Evolutionary conservation across 306 rosid species (phyloP), one percentile per base, ranked within the genome.

Genomic region (Argentina anserina): DNA sequence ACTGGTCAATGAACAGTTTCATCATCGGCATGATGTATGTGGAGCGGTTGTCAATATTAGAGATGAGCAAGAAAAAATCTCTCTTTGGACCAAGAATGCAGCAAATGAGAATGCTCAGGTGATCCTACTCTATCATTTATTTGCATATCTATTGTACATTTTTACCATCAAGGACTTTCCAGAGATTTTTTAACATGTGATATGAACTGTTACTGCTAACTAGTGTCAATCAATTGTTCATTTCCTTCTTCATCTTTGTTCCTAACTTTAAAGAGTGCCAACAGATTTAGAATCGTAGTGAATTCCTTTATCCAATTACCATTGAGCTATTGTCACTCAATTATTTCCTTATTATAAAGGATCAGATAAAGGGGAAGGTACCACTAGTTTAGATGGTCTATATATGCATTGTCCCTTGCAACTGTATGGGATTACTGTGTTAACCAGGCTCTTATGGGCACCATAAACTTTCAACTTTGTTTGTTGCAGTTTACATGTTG

Each of bases 391-490:
- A 1, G 42, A 9, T 7, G 42, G 9, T 37, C 5, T 37, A 9
- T 6, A 9, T 37, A 37, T 37, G 50, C 21, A 49, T 49, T 18
- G 56, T 5, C 42, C 9, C 9, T 39, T 39, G 25, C 3, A 1
- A 18, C 50, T 11, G 3, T 49, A 2, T 20, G 56, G 23, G 9
- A 1, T 4, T 10, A n/a, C n/a, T n/a, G n/a, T 13, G 50, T 11
- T 18, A 45, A 15, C 50, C 15, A 45, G 15, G 20, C 15, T 11
- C 15, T 2, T 45, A 45, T 45, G 15, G 50, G 50, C 18, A 15
- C 20, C 47, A 43, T 12, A 46, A 42, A 42, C 10, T 50, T 0
- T 50, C 96, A 91, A n/a, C n/a, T n/a, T n/a, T n/a, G n/a, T 81
- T 42, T 3, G 7, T 12, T 3, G 12, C n/a, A 41, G 20, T 65